phyloP scores from a whole-genome alignment of 2,329 filamentous ascomycete genomes.

The Fusarium compactum region DNA sequence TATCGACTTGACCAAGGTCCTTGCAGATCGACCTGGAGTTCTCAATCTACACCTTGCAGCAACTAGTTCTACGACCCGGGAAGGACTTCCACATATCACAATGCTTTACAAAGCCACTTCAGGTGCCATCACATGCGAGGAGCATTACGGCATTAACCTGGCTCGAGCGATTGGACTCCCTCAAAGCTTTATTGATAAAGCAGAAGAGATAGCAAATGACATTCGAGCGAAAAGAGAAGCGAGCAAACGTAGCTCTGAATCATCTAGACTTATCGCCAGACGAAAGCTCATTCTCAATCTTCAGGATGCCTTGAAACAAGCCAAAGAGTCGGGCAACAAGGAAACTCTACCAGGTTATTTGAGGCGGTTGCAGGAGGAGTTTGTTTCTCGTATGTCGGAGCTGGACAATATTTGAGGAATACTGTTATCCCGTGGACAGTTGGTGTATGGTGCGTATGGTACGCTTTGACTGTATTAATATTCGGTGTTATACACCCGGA shows the following conservation, averaged over 20 bases:
- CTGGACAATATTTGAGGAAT: no score
- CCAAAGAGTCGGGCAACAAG: conserved; percentile 71
- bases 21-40: conserved; percentile 81
- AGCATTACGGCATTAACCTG: conserved; percentile 85
- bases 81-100: conserved; percentile 71
- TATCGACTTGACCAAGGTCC: conserved; percentile 79
- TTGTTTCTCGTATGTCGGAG: conserved; percentile 76
- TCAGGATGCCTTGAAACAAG: conserved; percentile 78
- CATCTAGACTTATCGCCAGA: conserved; percentile 69
- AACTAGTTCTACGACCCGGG: conserved; percentile 65
- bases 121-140: conserved; percentile 74
- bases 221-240: conserved; percentile 69
- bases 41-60: conserved; percentile 85
- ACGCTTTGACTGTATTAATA: not conserved
- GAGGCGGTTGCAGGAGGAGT: conserved; percentile 73
- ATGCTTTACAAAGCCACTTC: conserved; percentile 89
- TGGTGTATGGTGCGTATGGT: not conserved
- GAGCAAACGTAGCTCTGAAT: conserved; percentile 69
- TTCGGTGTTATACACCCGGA: conserved; percentile 59
- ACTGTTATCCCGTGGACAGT: no score
- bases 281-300: conserved; percentile 80
- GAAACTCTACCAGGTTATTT: conserved; percentile 63
- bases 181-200: conserved; percentile 72
- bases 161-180: conserved; percentile 83
- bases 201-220: conserved; percentile 72